Base-by-base conservation (phyloP, 2,329 filamentous ascomycete species). In the Talaromyces sp. region DNA sequence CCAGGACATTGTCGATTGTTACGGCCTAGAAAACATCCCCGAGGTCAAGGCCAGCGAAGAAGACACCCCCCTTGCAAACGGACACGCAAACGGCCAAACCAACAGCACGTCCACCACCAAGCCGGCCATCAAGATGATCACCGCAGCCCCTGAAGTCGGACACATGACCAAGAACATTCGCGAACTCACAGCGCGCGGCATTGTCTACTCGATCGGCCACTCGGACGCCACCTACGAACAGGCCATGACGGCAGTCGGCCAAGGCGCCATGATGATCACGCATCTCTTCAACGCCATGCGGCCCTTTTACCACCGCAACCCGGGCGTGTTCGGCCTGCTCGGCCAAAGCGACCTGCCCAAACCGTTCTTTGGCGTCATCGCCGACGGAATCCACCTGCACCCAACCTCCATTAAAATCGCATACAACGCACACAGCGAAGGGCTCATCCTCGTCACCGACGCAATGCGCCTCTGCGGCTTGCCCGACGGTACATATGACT, bases 231-330 rank as follows among this genome's bases (percentile, higher is more conserved):
- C 89, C 0, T 96, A 94, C 72, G 91, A 96, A 75, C 83, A 94
- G 72, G 91, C 90, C 1, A 86, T 88, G 4, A 77, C 80, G 4
- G 90, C 90, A 23, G 84, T 95, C 3, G 81, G 79, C n/a, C 83
- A 87, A 6, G 92, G 92, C 57, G 91, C 90, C 1, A 90, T 85
- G 56, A 96, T 96, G 91, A 90, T 96, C 67, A 96, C 92, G 0
- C 92, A 96, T 71, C 82, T 96, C 1, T 96, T 96, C 85, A 96
- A 96, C 73, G 92, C 92, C 30, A 96, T 96, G 92, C 85, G 88
- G 0, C 92, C 92, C 14, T 85, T 96, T 57, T 91, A 95, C 74
- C 92, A 97, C 80, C 89, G 93, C 62, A 92, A 96, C 75, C 92
- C 93, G 0, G 92, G 92, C 42, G 87, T 96, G 68, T 96, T 96